These are phyloP conservation scores for Serendipita sp. DNA, from an alignment of 1,284 basidiomycete species.

Conservation along the genomic window DNA sequence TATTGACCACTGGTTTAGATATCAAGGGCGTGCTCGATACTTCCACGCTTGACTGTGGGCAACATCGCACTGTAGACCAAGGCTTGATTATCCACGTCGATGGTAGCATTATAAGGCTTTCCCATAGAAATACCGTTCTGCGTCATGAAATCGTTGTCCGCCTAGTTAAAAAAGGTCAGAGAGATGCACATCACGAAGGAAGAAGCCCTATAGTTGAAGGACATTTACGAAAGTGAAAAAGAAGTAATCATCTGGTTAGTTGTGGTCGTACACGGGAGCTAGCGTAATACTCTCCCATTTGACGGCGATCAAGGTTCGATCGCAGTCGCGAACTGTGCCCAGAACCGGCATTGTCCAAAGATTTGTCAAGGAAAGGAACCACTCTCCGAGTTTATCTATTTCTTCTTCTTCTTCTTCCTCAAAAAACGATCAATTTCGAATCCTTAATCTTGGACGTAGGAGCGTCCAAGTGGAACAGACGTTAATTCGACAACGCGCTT, in stretches of 20 bases:
- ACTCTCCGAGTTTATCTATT: too few species aligned
- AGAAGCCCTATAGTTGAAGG: not conserved
- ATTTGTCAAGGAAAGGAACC: too few species aligned
- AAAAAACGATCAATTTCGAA: too few species aligned
- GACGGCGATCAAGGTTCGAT: slow-evolving; percentile 42
- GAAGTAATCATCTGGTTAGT: slow-evolving; percentile 49
- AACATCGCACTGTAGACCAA: slow-evolving; percentile 53
- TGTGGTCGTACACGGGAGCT: slow-evolving; percentile 36
- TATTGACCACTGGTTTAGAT: slow-evolving; percentile 10
- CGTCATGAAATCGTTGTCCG: slow-evolving; percentile 55
- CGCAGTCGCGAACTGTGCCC: slow-evolving; percentile 13
- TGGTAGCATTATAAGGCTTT: slow-evolving; percentile 36
- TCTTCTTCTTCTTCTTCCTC: too few species aligned
- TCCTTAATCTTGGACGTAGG: not conserved
- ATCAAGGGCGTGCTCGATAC: slow-evolving; percentile 16
- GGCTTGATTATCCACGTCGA: slow-evolving; percentile 50
- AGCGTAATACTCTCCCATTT: slow-evolving; percentile 59
- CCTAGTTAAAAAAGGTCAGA: slow-evolving; percentile 18
- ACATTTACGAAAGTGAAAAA: slow-evolving; percentile 41
- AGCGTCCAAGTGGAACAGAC: not conserved
- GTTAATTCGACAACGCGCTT: not conserved
- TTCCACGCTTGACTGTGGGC: slow-evolving; percentile 25
- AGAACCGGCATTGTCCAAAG: too few species aligned
- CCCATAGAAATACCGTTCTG: slow-evolving; percentile 41
- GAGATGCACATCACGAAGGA: not conserved